Conservation (phyloP, 176 grass and related monocot genomes). For the Musa troglodytarum region DNA sequence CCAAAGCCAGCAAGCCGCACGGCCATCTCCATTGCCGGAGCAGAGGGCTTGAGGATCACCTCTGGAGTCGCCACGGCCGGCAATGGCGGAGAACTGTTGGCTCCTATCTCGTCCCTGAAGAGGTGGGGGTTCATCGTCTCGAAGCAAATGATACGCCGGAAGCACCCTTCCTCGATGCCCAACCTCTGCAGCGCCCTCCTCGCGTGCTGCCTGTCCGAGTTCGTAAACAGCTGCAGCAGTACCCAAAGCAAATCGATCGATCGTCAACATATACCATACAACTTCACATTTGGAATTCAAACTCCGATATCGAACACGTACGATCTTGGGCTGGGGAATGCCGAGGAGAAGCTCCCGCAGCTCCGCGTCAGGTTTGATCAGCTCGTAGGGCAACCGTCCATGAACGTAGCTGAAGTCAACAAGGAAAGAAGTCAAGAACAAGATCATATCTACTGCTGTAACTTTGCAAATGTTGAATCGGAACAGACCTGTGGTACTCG, state of each 20-base stretch:
- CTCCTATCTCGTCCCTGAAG: constrained; percentile 25
- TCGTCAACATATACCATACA: neutral
- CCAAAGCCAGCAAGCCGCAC: constrained; percentile 44
- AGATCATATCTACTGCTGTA: neutral
- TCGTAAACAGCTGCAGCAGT: constrained; percentile 62
- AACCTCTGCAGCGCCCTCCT: constrained; percentile 45
- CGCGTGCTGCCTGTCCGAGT: constrained; percentile 72
- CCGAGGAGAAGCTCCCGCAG: constrained; percentile 46
- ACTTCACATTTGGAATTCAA: no score
- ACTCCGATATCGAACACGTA: constrained; percentile 18
- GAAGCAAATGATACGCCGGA: constrained; percentile 73
- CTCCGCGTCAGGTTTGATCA: constrained; percentile 48
- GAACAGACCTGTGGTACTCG: constrained; percentile 82
- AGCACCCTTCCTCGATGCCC: constrained; percentile 50
- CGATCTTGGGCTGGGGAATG: constrained; percentile 79
- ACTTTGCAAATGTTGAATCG: constrained; percentile 1
- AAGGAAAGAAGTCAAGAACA: neutral
- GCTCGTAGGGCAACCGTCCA: constrained; percentile 67
- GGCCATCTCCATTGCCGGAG: constrained; percentile 44
- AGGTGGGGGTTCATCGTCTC: constrained; percentile 94
- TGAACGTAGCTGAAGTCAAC: constrained; percentile 63
- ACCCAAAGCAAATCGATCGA: neutral
- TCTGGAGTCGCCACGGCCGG: neutral
- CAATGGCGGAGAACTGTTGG: neutral
- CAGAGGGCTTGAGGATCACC: constrained; percentile 61